phyloP scores from a whole-genome alignment of 352 stramenopile genomes.

The Pythium brachiatum region DNA sequence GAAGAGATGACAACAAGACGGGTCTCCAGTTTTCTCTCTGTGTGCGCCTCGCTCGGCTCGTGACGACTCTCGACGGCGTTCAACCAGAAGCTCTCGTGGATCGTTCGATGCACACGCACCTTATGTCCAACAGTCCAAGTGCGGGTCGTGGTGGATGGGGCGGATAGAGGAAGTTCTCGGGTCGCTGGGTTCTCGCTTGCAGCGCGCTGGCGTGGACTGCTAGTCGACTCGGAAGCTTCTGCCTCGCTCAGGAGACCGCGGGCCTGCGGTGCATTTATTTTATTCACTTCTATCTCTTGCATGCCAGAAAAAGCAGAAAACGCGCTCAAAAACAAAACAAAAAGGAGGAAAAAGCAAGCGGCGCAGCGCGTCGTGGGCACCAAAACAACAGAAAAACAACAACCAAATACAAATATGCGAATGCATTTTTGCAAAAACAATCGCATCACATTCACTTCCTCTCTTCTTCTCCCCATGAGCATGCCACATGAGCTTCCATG shows the following conservation, averaged over 20 bases:
- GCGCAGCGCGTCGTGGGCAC: conserved; percentile 4
- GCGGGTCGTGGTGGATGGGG: background rate
- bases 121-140: background rate
- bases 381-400: conserved; percentile 17
- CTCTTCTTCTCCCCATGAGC: too few relatives aligned
- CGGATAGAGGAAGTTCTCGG: background rate
- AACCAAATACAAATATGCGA: conserved; percentile 13
- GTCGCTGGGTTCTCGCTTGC: background rate
- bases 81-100: too few relatives aligned
- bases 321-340: conserved; percentile 30
- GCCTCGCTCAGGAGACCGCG: background rate
- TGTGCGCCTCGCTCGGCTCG: conserved; percentile 1
- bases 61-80: too few relatives aligned
- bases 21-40: conserved; percentile 12
- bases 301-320: conserved; percentile 32
- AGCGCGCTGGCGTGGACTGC: background rate
- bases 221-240: conserved; percentile 3
- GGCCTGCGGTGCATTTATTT: conserved; percentile 7
- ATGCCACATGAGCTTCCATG: too few relatives aligned
- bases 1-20: conserved; percentile 32
- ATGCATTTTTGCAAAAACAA: conserved; percentile 9
- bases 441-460: background rate
- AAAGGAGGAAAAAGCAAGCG: conserved; percentile 30
- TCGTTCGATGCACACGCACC: too few relatives aligned
- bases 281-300: conserved; percentile 20